phyloP scores from a whole-genome alignment of 345 rosid genomes.

The Hibiscus trionum region DNA sequence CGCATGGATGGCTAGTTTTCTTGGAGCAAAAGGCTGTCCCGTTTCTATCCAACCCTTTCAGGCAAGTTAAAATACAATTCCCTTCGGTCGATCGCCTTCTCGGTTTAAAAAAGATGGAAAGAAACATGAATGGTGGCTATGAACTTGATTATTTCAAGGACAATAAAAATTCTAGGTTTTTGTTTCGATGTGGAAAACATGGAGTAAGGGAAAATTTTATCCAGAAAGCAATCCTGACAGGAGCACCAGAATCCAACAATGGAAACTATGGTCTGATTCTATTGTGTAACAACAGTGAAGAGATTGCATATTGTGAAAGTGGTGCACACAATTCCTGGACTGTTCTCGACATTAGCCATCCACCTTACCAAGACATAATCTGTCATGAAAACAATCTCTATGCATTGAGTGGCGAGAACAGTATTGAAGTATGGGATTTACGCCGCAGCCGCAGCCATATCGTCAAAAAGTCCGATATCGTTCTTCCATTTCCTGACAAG shows the following conservation, averaged over 20 bases:
- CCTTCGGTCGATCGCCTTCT: neutral
- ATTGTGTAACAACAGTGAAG: neutral
- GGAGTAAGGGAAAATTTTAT: neutral
- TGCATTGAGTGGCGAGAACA: neutral
- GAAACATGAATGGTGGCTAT: neutral
- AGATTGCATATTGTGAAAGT: neutral
- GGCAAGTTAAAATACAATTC: neutral
- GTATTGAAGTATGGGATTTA: neutral
- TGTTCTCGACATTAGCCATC: neutral
- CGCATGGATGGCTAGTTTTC: neutral
- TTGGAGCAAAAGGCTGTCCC: neutral
- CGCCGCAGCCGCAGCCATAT: too few relatives aligned
- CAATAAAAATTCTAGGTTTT: neutral
- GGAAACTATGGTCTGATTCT: neutral
- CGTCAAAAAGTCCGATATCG: neutral
- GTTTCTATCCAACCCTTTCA: neutral
- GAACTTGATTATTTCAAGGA: neutral
- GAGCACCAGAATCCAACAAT: neutral
- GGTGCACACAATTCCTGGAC: neutral
- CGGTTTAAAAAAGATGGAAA: neutral
- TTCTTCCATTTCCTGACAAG: neutral
- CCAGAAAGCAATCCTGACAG: neutral
- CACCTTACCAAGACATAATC: neutral
- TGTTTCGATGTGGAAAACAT: neutral
- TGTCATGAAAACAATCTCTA: neutral